Conservation (phyloP, 441 rosid species). For the Mallotus repandus region DNA sequence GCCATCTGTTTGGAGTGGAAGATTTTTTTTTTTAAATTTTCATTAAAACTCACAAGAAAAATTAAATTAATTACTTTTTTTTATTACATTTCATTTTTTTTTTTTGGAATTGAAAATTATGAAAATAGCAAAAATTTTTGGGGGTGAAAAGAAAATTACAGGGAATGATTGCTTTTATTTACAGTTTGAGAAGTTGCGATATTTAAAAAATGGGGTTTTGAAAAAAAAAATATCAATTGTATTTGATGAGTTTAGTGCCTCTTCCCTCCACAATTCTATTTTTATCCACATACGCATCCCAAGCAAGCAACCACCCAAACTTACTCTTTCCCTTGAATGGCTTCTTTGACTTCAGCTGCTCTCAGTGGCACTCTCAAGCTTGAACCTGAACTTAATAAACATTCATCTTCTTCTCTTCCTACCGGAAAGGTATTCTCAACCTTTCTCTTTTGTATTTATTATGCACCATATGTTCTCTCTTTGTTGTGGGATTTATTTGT, state of each 20-base stretch:
- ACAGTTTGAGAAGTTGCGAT: not conserved
- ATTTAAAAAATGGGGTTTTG: too few species aligned
- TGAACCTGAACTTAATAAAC: constrained; percentile 32
- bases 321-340: constrained; percentile 27
- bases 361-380: constrained; percentile 30
- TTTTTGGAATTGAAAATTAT: not conserved
- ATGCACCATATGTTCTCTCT: not conserved
- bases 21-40: too few species aligned
- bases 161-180: not conserved
- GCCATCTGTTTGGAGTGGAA: too few species aligned
- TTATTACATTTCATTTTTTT: too few species aligned
- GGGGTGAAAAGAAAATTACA: not conserved
- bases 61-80: too few species aligned
- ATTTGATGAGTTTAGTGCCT: not conserved
- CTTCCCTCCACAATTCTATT: constrained; percentile 14
- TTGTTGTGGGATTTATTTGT: not conserved
- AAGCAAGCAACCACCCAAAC: not conserved
- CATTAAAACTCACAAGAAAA: too few species aligned
- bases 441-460: too few species aligned
- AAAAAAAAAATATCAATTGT: too few species aligned
- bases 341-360: constrained; percentile 40
- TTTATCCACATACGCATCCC: not conserved
- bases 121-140: not conserved
- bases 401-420: constrained; percentile 26
- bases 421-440: constrained; percentile 31